phyloP scores from a whole-genome alignment of 495 filamentous ascomycete species.

The Podospora bellae-mahoneyi region DNA sequence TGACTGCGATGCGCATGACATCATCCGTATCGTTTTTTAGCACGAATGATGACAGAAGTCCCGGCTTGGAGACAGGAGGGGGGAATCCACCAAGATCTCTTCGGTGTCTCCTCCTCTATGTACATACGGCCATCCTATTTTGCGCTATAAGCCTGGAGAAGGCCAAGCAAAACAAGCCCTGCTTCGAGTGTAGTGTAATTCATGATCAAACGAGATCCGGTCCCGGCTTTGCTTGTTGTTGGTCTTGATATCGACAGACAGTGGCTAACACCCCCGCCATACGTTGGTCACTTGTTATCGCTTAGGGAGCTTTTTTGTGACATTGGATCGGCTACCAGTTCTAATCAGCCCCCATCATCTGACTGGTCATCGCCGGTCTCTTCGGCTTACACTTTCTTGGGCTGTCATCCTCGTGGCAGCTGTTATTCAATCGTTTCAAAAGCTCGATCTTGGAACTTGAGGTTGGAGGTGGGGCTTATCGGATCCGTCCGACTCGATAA shows the following conservation, averaged over 20 bases:
- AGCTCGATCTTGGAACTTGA: neutral
- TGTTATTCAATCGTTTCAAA: neutral
- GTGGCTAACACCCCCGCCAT: neutral
- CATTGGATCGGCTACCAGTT: neutral
- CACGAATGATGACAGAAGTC: neutral
- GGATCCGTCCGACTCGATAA: neutral
- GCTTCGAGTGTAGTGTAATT: neutral
- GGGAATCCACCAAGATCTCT: no score
- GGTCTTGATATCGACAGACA: neutral
- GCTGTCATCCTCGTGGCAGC: neutral
- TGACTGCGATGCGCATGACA: neutral
- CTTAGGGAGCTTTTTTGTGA: neutral
- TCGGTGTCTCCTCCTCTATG: no score
- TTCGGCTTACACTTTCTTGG: neutral
- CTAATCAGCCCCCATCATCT: no score
- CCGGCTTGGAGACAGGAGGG: neutral
- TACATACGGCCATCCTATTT: neutral
- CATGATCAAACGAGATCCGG: neutral
- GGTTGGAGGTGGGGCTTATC: conserved; percentile 5
- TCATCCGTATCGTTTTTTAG: neutral
- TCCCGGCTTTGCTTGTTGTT: neutral
- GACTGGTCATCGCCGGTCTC: neutral
- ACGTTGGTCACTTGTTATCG: neutral
- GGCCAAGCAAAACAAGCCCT: no score
- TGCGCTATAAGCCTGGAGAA: neutral